phyloP scores from a whole-genome alignment of 352 stramenopile species.

The Ophiocytium majus region DNA sequence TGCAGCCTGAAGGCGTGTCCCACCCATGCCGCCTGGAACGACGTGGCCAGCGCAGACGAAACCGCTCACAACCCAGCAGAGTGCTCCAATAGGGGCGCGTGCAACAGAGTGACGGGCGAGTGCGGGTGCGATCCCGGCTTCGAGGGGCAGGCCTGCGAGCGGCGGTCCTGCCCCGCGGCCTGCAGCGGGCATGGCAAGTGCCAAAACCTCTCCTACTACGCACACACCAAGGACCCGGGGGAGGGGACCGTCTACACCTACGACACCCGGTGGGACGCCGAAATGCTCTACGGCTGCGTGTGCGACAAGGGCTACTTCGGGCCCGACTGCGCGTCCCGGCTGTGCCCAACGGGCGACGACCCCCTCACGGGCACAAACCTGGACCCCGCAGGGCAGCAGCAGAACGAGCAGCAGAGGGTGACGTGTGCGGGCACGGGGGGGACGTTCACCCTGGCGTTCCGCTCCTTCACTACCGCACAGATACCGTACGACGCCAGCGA shows the following conservation, averaged over 20 bases:
- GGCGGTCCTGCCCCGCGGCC: slow-evolving; percentile 61
- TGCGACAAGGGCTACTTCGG: slow-evolving; percentile 68
- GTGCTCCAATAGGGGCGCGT: slow-evolving; percentile 81
- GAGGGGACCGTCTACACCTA: slow-evolving; percentile 58
- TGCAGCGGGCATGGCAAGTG: slow-evolving; percentile 63
- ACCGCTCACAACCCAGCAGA: slow-evolving; percentile 74
- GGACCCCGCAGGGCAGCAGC: slow-evolving; percentile 48
- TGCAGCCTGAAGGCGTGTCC: slow-evolving; percentile 81
- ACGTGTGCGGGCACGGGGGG: slow-evolving; percentile 52
- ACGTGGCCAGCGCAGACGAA: slow-evolving; percentile 59
- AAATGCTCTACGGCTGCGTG: slow-evolving; percentile 67
- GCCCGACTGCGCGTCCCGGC: slow-evolving; percentile 74
- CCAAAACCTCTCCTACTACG: slow-evolving; percentile 58
- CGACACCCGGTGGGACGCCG: slow-evolving; percentile 61
- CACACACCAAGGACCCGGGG: slow-evolving; percentile 47
- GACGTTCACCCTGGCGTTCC: slow-evolving; percentile 65
- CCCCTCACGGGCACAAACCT: slow-evolving; percentile 59
- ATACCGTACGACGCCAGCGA: slow-evolving; percentile 67
- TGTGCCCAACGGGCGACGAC: slow-evolving; percentile 71
- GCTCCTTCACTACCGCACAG: slow-evolving; percentile 61
- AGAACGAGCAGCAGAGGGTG: slow-evolving; percentile 57
- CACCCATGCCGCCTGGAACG: slow-evolving; percentile 63
- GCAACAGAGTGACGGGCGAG: slow-evolving; percentile 67
- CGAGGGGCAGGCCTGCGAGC: slow-evolving; percentile 67
- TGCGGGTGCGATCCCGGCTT: slow-evolving; percentile 78